Conservation (phyloP, 169 alveolate species). For the Theileria sp. region DNA sequence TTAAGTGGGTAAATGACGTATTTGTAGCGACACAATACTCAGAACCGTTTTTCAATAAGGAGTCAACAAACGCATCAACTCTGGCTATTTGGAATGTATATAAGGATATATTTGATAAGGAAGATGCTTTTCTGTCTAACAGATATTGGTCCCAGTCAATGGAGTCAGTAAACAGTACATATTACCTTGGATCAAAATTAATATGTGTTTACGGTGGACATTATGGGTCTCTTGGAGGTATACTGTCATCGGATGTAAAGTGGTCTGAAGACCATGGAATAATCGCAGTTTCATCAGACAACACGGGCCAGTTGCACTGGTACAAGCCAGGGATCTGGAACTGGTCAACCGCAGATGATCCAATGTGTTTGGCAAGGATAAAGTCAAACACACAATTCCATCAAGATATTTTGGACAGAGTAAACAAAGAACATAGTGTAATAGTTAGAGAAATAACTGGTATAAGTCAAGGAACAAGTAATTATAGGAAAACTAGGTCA, state of each 20-base stretch:
- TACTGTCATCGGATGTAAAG: conserved; percentile 43
- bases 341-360: conserved; percentile 63
- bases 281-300: conserved; percentile 49
- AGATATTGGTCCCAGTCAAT: conserved; percentile 45
- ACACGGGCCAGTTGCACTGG: conserved; percentile 56
- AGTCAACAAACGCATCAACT: conserved; percentile 45
- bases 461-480: conserved; percentile 31
- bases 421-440: conserved; percentile 15
- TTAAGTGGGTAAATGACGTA: conserved; percentile 56
- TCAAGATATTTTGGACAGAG: conserved; percentile 22
- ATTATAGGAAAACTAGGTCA: conserved; percentile 44
- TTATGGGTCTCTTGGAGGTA: conserved; percentile 43
- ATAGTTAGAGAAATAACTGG: conserved; percentile 22
- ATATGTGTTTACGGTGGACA: conserved; percentile 63
- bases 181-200: conserved; percentile 48
- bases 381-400: conserved; percentile 34
- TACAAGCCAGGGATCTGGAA: conserved; percentile 67
- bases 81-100: conserved; percentile 65
- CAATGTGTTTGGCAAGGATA: conserved; percentile 49
- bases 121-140: conserved; percentile 59
- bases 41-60: conserved; percentile 37
- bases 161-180: conserved; percentile 19
- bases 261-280: conserved; percentile 57
- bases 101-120: conserved; percentile 58
- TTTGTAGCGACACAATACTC: conserved; percentile 50